Evolutionary conservation across 2,329 filamentous ascomycete species (phyloP), one percentile per base, ranked within the genome.

Genomic region (Penicillium sp.): DNA sequence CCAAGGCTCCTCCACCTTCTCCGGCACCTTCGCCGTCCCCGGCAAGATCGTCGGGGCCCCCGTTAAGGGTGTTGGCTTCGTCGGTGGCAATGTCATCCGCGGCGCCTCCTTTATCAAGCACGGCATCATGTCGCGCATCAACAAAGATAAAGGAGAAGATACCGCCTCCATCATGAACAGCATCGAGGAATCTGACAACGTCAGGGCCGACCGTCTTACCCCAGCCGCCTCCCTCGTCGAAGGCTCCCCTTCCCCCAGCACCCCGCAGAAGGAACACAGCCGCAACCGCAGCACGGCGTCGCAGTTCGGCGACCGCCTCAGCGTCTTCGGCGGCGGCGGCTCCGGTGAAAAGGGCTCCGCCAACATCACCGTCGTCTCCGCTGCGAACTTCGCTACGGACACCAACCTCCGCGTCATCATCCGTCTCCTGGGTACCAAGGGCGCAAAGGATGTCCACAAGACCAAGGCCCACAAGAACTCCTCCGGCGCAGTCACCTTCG

Each of bases 41-140:
- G 87, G 87, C 42, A 90, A 90, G 70, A 89, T 98, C 52, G 87
- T 97, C 26, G 91, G 91, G 33, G 93, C 85, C 17, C 94, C 93
- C n/a, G 84, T 98, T 69, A 97, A 97, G 73, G 90, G 89, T 29
- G 83, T 86, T 32, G 87, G 87, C 28, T 85, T 83, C 50, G 84
- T 85, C 33, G 90, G 88, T 33, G 86, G 88, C 51, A 84, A 86
- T 33, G 88, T 97, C 31, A 83, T 88, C 56, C 94, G 87, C 67
- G 91, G 89, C 40, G 93, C 89, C 6, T 90, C 87, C 0, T 96
- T 97, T 76, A 76, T 98, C 57, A 86, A 87, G 58, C 86, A 88
- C 53, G 88, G 88, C 17, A 83, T 97, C 69, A 85, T 84, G 56
- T 62, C 59, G 17, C 66, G 67, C 21, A 58, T 67, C 49, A 59